A percentile compares a stretch with the other conserved stretches of the same genome.
Evolutionary conservation across 768 basidiomycete species (phyloP).

Genomic region (Serpula lacrymans): DNA sequence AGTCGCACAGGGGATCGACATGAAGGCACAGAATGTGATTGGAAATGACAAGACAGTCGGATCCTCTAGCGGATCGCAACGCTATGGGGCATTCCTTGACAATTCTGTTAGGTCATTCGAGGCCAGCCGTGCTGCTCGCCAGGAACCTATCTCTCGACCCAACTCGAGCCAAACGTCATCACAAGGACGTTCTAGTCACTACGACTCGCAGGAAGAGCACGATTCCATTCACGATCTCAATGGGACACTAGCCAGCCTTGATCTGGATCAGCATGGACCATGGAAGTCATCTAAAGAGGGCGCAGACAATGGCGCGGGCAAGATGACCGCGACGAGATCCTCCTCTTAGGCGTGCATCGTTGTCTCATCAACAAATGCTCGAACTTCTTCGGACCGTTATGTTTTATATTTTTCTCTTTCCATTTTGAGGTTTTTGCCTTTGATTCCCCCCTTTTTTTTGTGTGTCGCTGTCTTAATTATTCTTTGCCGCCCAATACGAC

Average conservation of each 20-base stretch:
- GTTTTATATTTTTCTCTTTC: constrained; percentile 21
- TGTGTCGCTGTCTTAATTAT: too few relatives aligned
- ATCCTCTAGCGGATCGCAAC: constrained; percentile 43
- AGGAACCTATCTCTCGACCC: constrained; percentile 54
- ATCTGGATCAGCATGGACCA: constrained; percentile 47
- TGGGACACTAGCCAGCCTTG: constrained; percentile 71
- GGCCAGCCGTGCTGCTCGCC: constrained; percentile 38
- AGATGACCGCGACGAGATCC: not conserved
- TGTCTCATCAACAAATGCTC: not conserved
- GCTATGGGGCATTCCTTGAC: constrained; percentile 44
- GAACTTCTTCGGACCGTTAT: not conserved
- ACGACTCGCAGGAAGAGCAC: constrained; percentile 34
- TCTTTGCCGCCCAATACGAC: constrained; percentile 15
- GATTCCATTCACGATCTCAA: constrained; percentile 68
- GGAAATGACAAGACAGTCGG: constrained; percentile 37
- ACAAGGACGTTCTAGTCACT: constrained; percentile 18
- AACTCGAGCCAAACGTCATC: constrained; percentile 42
- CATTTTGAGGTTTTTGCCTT: constrained; percentile 11
- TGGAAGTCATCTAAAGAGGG: constrained; percentile 28
- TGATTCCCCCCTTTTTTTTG: constrained; percentile 14
- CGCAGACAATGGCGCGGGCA: constrained; percentile 9
- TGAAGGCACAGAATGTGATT: constrained; percentile 26
- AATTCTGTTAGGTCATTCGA: constrained; percentile 35
- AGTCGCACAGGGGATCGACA: constrained; percentile 33
- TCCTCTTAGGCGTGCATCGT: not conserved